A percentile compares a stretch with the other conserved stretches of the same genome.
phyloP scores from a whole-genome alignment of 768 basidiomycete genomes.

The Suillus weaverae region DNA sequence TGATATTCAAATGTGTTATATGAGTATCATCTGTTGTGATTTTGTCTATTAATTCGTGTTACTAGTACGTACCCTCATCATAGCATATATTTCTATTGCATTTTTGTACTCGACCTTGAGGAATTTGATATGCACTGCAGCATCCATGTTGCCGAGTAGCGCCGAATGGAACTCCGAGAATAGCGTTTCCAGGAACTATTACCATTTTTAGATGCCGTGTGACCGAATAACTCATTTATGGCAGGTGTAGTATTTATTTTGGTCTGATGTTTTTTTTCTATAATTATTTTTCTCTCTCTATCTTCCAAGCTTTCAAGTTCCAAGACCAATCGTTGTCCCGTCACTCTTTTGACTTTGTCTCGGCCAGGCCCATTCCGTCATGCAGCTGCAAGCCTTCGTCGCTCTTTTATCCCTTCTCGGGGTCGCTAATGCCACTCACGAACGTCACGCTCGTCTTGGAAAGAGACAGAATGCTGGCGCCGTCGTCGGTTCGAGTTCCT shows the following conservation, averaged over 20 bases:
- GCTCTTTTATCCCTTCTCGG: constrained; percentile 46
- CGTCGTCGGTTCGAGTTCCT: constrained; percentile 6
- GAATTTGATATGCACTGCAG: background rate
- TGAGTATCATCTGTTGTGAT: constrained; percentile 16
- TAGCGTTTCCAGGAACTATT: background rate
- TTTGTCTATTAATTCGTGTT: constrained; percentile 18
- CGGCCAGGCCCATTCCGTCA: constrained; percentile 21
- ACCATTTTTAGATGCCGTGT: background rate
- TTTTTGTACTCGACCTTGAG: background rate
- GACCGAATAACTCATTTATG: background rate
- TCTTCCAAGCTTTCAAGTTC: background rate
- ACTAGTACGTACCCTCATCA: constrained; percentile 11
- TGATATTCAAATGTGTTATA: constrained; percentile 7
- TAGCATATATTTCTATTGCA: constrained; percentile 33
- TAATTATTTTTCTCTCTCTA: background rate
- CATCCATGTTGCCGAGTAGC: too few relatives aligned
- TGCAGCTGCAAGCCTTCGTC: constrained; percentile 47
- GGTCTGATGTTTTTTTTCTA: constrained; percentile 1
- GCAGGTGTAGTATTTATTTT: background rate
- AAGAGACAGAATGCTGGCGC: constrained; percentile 35
- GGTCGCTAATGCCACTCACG: constrained; percentile 36
- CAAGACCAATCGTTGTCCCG: background rate
- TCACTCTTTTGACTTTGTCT: constrained; percentile 15
- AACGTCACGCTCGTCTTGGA: constrained; percentile 37
- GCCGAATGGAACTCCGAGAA: background rate